A percentile compares a stretch with the other conserved stretches of the same genome.
Conservation (phyloP, 164 flowering plant genomes). For the Sedum album region DNA sequence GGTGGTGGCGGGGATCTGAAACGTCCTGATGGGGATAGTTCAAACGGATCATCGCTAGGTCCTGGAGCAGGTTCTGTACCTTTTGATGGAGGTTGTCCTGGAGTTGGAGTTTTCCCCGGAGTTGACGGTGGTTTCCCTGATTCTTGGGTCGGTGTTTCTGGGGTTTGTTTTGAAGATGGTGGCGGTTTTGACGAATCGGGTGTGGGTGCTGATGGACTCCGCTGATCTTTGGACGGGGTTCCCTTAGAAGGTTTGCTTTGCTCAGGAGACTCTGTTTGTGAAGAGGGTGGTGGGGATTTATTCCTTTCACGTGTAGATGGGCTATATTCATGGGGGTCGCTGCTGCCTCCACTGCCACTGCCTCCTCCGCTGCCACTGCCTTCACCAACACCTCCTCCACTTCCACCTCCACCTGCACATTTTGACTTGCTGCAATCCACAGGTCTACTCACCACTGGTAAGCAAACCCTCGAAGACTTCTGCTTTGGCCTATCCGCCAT, state of each 20-base stretch:
- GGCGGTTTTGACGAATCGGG: not conserved
- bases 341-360: not conserved
- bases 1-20: conserved; percentile 5
- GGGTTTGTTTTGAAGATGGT: not conserved
- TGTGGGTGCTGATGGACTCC: conserved; percentile 10
- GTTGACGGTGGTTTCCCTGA: conserved; percentile 15
- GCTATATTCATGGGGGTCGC: conserved; percentile 5
- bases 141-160: conserved; percentile 8
- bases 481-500: conserved; percentile 38
- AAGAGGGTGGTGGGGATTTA: conserved; percentile 10
- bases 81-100: conserved; percentile 7
- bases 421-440: conserved; percentile 44
- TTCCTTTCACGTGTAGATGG: conserved; percentile 10
- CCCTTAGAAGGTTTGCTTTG: conserved; percentile 2
- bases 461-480: conserved; percentile 28
- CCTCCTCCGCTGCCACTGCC: not conserved
- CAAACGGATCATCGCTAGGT: not conserved
- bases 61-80: conserved; percentile 8
- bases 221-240: conserved; percentile 12
- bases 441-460: conserved; percentile 26
- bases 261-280: conserved; percentile 11
- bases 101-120: conserved; percentile 2
- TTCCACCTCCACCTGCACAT: conserved; percentile 22
- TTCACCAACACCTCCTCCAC: not conserved
- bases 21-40: not conserved